Evolutionary conservation across 768 basidiomycete genomes (phyloP), one percentile per base, ranked within the genome.

Genomic region (Russula sp.): DNA sequence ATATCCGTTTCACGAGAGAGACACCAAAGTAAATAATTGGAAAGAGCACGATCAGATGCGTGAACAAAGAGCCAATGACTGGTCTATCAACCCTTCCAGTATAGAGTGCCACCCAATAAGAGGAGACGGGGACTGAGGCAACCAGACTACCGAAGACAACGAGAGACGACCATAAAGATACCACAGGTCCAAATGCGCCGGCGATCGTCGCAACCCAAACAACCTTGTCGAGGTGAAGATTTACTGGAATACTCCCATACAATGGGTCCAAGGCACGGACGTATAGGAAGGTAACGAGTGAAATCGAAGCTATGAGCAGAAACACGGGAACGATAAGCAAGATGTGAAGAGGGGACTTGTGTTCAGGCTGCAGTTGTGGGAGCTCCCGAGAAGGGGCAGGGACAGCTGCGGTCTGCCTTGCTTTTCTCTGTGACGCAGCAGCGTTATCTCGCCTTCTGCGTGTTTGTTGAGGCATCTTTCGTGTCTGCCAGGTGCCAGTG

Each of bases 231-330:
- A 90, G 73, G 41, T 83, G 75, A 57, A 77, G 75, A 0, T 73
- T 74, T 1, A 85, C 82, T 0, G 86, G 81, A 7, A 77, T 76
- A 13, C 79, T 75, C 50, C 84, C 88, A 70, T 90, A 91, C 3
- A 90, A 73, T 16, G 90, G 90, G 58, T 78, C 72, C n/a, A 92
- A 69, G 9, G 82, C 77, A 38, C 81, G 82, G 70, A 82, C 79
- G 69, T 90, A 88, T 7, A 80, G 74, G 65, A 81, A 84, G 18
- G 84, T 75, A 57, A 82, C 76, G 36, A 90, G 77, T 3, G 87
- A 86, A 39, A 85, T 73, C 7, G 69, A 61, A 7, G 46, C 58
- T 36, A 72, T 36, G 45, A 71, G 68, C 39, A 75, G 63, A 20
- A 59, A 46, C 42, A 75, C 61, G 49, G 75, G 66, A 46, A 69